Evolutionary conservation across 2,329 filamentous ascomycete species (phyloP), one percentile per base, ranked within the genome.

Genomic region (Chaetomiaceae sp.): DNA sequence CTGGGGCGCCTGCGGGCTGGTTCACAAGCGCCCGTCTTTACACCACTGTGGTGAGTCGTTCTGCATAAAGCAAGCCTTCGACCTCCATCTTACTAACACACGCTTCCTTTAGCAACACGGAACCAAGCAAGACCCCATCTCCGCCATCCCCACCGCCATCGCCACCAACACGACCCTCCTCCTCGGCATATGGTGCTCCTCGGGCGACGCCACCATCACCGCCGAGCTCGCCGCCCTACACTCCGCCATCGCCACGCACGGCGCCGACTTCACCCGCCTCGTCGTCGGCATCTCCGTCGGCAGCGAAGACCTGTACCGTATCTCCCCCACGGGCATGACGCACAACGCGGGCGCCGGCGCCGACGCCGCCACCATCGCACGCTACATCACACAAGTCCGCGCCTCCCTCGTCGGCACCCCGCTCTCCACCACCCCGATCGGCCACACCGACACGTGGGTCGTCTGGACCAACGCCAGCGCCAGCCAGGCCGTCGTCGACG

Each of bases 161-260:
- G 77, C 75, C 56, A 87, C 87, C 59, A 77, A 88, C 58, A 94
- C 87, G 2, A 75, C 76, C 35, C 76, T 96, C 20, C 76, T 96
- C 10, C 79, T 95, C 11, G 88, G 88, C 56, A 71, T 96, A 41
- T 95, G 89, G 89, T 79, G 81, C 9, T 91, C 87, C 0, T 84
- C 73, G 33, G 83, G 82, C 40, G 69, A 77, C 45, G 71, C 67
- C 5, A 64, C 63, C 18, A 82, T 94, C 64, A 68, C 75, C 63
- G 86, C 88, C 62, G 88, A 95, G 69, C 68, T 95, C 38, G 63
- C 72, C 3, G 88, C 88, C 12, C 74, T 95, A 39, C 77, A 78
- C 63, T 68, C 72, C 35, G 86, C 88, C 55, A 84, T 90, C 54
- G 55, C 66, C 39, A 72, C 80, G 60, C 89, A 88, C 63, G 87